A percentile compares a stretch with the other conserved stretches of the same genome.
These are phyloP conservation scores for Eucalyptus albens DNA, from an alignment of 345 rosid species.

Conservation along the genomic window DNA sequence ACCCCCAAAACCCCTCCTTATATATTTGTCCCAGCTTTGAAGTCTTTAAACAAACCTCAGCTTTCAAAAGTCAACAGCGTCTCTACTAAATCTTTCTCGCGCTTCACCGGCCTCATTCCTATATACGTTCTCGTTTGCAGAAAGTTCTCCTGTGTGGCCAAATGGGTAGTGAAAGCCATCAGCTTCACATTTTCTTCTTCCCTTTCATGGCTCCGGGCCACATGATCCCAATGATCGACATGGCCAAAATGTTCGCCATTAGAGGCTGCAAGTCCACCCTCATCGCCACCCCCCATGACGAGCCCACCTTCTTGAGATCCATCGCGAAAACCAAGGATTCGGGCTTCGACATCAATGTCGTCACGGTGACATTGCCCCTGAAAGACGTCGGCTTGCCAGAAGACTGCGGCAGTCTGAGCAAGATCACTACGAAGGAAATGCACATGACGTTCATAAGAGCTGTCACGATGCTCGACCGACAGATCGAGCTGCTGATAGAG, in stretches of 20 bases:
- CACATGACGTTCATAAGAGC: neutral
- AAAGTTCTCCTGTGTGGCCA: neutral
- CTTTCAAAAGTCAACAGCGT: neutral
- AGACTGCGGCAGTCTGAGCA: neutral
- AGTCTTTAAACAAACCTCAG: neutral
- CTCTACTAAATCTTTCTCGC: neutral
- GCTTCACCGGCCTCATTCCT: neutral
- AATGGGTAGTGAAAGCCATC: neutral
- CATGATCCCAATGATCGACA: slow-evolving; percentile 21
- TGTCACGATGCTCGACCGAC: slow-evolving; percentile 2
- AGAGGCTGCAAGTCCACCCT: slow-evolving; percentile 19
- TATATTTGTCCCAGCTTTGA: neutral
- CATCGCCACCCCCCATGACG: slow-evolving; percentile 13
- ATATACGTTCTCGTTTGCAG: neutral
- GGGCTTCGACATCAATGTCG: slow-evolving; percentile 2
- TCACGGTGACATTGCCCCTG: slow-evolving; percentile 3
- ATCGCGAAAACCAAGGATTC: neutral
- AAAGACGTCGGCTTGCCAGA: slow-evolving; percentile 9
- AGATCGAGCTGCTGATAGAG: slow-evolving; percentile 6
- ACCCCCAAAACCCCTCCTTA: neutral
- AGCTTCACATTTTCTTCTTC: slow-evolving; percentile 22
- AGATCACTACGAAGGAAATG: neutral
- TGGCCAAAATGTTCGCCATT: slow-evolving; percentile 21
- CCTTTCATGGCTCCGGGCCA: slow-evolving; percentile 23
- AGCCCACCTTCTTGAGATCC: neutral